These are phyloP conservation scores for Cladosporium velox DNA, from an alignment of 2,329 filamentous ascomycete genomes.

Conservation along the genomic window DNA sequence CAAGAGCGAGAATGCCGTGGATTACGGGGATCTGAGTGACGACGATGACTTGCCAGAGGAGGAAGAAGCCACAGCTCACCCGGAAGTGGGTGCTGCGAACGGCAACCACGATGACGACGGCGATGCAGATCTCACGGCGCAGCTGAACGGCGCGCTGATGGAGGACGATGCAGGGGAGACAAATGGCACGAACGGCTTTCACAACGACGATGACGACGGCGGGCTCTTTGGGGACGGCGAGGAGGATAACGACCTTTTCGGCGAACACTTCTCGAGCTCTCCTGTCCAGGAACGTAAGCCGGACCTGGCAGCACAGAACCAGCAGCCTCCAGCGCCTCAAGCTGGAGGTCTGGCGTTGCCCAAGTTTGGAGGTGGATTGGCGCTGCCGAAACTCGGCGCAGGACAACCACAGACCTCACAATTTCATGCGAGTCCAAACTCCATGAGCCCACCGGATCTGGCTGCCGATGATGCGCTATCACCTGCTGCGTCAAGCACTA, in stretches of 20 bases:
- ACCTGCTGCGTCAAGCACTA: slow-evolving; percentile 28
- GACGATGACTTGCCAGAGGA: slow-evolving; percentile 89
- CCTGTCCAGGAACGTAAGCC: slow-evolving; percentile 32
- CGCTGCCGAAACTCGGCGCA: slow-evolving; percentile 29
- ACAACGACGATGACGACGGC: slow-evolving; percentile 26
- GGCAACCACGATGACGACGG: slow-evolving; percentile 23
- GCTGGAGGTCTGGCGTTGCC: slow-evolving; percentile 36
- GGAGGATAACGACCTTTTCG: slow-evolving; percentile 42
- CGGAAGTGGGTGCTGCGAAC: slow-evolving; percentile 23
- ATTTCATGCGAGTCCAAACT: slow-evolving; percentile 23
- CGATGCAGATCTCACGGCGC: slow-evolving; percentile 18
- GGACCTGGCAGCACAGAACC: slow-evolving; percentile 27
- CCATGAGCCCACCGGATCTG: slow-evolving; percentile 31
- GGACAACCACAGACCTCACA: slow-evolving; percentile 16
- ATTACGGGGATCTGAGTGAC: slow-evolving; percentile 87
- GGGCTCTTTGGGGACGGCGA: slow-evolving; percentile 20
- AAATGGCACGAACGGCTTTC: slow-evolving; percentile 9
- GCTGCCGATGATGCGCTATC: slow-evolving; percentile 27
- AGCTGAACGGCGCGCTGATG: slow-evolving; percentile 23
- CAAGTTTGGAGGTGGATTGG: slow-evolving; percentile 30
- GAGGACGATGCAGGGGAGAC: slow-evolving; percentile 18
- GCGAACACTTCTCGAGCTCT: slow-evolving; percentile 37
- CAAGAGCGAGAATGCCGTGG: slow-evolving; percentile 89
- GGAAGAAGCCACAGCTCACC: slow-evolving; percentile 50
- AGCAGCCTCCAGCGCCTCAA: slow-evolving; percentile 22